Percentiles rank a stretch among this genome's conserved stretches.
Conservation (phyloP, 345 rosid species). For the Chamaenerion angustifolium region DNA sequence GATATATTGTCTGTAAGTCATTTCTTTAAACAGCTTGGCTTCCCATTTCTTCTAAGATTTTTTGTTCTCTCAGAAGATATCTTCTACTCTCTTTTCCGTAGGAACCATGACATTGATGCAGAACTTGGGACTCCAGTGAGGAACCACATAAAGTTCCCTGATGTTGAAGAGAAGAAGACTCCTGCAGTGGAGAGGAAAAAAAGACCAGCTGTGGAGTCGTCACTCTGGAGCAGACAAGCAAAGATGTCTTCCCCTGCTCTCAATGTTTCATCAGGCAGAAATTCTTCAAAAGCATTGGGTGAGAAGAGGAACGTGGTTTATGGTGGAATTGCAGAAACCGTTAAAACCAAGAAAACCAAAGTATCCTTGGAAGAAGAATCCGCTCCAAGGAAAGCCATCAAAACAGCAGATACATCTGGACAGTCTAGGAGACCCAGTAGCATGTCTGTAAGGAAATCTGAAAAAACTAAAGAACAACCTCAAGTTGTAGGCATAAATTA, state of each 20-base stretch:
- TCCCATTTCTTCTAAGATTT: not conserved
- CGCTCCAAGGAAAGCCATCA: constrained; percentile 25
- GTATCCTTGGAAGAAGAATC: constrained; percentile 19
- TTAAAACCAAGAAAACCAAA: constrained; percentile 24
- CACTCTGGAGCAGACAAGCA: constrained; percentile 11
- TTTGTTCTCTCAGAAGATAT: not conserved
- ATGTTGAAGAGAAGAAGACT: constrained; percentile 19
- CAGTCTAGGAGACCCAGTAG: constrained; percentile 5
- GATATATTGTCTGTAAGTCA: constrained; percentile 82
- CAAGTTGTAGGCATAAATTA: constrained; percentile 15
- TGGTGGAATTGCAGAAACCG: constrained; percentile 14
- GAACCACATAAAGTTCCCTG: constrained; percentile 64
- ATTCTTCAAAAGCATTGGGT: constrained; percentile 11
- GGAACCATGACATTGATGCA: constrained; percentile 63
- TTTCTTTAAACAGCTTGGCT: not conserved
- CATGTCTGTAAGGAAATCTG: no score
- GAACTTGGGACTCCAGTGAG: constrained; percentile 62
- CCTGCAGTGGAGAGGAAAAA: constrained; percentile 14
- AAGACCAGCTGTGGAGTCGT: constrained; percentile 19
- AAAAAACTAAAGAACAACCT: constrained; percentile 15
- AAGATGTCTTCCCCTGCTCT: constrained; percentile 19
- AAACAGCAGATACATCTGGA: constrained; percentile 18
- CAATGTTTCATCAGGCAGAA: constrained; percentile 16
- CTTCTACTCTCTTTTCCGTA: constrained; percentile 11
- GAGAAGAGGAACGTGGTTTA: constrained; percentile 12